Percentiles rank a stretch among this genome's conserved stretches.
These are phyloP conservation scores for Euryodendron excelsum DNA, from an alignment of 148 eudicot genomes.

Conservation along the genomic window DNA sequence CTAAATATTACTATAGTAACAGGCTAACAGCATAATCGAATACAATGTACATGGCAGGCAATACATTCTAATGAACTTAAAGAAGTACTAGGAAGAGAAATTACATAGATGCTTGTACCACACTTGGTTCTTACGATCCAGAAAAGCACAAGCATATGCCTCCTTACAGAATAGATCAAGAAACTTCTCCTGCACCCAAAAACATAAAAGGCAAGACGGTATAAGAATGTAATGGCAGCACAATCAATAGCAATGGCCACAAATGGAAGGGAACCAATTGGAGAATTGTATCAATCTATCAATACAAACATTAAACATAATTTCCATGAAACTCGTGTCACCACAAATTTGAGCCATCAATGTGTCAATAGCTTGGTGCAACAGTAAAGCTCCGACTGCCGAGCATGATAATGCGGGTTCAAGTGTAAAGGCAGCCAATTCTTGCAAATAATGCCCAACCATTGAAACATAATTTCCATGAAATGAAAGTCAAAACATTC, in stretches of 20 bases:
- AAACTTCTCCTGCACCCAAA: conserved; percentile 67
- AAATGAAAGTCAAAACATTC: too few species aligned
- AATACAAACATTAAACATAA: neutral
- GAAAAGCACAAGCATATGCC: conserved; percentile 54
- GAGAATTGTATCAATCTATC: neutral
- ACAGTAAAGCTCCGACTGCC: too few species aligned
- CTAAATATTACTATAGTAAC: too few species aligned
- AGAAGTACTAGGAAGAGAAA: conserved; percentile 20
- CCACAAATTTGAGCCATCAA: neutral
- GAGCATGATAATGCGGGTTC: too few species aligned
- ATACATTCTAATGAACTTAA: neutral
- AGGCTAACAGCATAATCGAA: too few species aligned
- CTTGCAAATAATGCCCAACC: too few species aligned
- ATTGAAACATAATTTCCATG: too few species aligned
- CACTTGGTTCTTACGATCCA: conserved; percentile 48
- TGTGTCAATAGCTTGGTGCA: neutral
- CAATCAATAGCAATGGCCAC: neutral
- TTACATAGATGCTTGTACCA: conserved; percentile 70
- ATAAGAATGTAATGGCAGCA: conserved; percentile 2
- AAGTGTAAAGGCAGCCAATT: too few species aligned
- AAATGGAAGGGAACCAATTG: neutral
- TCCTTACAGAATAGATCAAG: conserved; percentile 56
- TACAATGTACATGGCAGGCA: too few species aligned
- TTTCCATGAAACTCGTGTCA: neutral
- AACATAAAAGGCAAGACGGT: neutral